Evolutionary conservation across 2,329 filamentous ascomycete species (phyloP).

Genomic region (Colletotrichum shisoi): DNA sequence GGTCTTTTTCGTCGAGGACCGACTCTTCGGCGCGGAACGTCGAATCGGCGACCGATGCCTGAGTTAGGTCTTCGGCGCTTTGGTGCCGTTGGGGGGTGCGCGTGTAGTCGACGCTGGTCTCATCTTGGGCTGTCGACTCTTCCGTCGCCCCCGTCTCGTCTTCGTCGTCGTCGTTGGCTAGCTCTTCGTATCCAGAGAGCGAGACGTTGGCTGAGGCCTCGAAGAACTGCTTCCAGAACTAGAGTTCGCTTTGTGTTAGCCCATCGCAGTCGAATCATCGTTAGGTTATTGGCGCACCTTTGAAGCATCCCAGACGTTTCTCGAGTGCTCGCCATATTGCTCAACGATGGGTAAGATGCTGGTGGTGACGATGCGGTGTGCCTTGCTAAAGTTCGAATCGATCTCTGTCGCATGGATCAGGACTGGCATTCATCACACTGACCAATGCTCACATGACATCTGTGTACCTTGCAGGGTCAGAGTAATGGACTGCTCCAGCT

Average conservation of each 20-base stretch:
- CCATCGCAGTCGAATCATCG: too few relatives aligned
- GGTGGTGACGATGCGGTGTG: slow-evolving; percentile 93
- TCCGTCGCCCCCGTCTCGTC: slow-evolving; percentile 61
- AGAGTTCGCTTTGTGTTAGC: slow-evolving; percentile 30
- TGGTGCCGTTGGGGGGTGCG: slow-evolving; percentile 45
- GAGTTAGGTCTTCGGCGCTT: slow-evolving; percentile 51
- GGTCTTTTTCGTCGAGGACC: slow-evolving; percentile 69
- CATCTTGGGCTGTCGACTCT: slow-evolving; percentile 64
- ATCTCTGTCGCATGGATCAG: slow-evolving; percentile 72
- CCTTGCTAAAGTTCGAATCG: slow-evolving; percentile 96
- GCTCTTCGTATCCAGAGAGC: slow-evolving; percentile 90
- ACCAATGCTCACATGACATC: background rate
- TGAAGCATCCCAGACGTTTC: slow-evolving; percentile 94
- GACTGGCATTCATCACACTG: slow-evolving; percentile 18
- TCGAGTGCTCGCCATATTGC: slow-evolving; percentile 92
- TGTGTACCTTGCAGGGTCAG: slow-evolving; percentile 83
- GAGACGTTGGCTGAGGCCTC: slow-evolving; percentile 98
- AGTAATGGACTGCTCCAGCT: slow-evolving; percentile 94
- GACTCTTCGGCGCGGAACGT: slow-evolving; percentile 66
- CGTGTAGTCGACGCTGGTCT: slow-evolving; percentile 55
- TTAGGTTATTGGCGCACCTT: slow-evolving; percentile 67
- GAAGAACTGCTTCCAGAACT: slow-evolving; percentile 99
- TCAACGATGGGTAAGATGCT: slow-evolving; percentile 94
- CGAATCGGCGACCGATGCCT: slow-evolving; percentile 48
- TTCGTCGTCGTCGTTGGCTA: slow-evolving; percentile 69